phyloP scores from a whole-genome alignment of 2,329 filamentous ascomycete genomes.

The Neofusicoccum sp. region DNA sequence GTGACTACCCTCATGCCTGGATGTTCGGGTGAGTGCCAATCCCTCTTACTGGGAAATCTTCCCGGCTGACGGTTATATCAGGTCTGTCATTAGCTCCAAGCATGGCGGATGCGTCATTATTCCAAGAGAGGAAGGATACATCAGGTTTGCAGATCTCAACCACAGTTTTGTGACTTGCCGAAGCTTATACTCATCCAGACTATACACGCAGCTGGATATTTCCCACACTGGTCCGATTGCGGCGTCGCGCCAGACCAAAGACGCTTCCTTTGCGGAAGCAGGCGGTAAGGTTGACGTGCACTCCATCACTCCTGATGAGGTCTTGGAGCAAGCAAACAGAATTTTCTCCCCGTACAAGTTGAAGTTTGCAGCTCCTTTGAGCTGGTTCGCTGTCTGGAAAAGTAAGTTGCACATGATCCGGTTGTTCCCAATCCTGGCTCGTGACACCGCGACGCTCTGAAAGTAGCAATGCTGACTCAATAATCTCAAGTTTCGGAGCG shows the following conservation, averaged over 20 bases:
- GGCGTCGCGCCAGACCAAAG: constrained; percentile 21
- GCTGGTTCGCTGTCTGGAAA: constrained; percentile 39
- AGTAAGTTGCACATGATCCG: neutral
- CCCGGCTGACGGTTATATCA: neutral
- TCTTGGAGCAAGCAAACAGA: constrained; percentile 33
- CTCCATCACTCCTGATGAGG: constrained; percentile 37
- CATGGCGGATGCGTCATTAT: constrained; percentile 35
- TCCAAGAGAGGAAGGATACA: constrained; percentile 31
- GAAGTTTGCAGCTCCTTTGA: constrained; percentile 31
- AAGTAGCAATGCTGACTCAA: neutral
- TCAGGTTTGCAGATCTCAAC: constrained; percentile 20
- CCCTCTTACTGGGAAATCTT: neutral
- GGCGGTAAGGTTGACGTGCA: constrained; percentile 32
- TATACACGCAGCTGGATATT: constrained; percentile 33
- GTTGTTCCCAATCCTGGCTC: too few species aligned
- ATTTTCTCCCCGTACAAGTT: constrained; percentile 36
- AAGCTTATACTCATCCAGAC: constrained; percentile 28
- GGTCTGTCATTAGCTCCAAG: constrained; percentile 23
- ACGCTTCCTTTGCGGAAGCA: constrained; percentile 27
- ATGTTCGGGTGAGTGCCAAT: constrained; percentile 15
- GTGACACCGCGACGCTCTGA: neutral
- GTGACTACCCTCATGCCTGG: constrained; percentile 25
- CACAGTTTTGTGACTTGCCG: neutral
- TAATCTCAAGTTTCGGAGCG: constrained; percentile 30
- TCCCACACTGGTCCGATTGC: constrained; percentile 23